These are phyloP conservation scores for Aureobasidium namibiae DNA, from an alignment of 2,329 filamentous ascomycete species.

Conservation along the genomic window DNA sequence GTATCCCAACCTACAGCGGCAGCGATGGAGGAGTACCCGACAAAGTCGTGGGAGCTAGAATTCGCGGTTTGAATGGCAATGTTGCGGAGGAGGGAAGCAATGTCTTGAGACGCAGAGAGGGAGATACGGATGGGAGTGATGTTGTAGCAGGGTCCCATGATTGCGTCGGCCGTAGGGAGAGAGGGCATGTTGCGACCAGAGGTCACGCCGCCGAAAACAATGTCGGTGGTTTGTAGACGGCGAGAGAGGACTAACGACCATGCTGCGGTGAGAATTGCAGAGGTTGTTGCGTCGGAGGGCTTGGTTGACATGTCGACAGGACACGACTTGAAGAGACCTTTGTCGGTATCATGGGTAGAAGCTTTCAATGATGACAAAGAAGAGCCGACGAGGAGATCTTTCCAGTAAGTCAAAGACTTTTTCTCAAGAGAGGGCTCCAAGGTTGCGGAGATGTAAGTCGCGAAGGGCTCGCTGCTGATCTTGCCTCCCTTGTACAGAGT, in stretches of 20 bases:
- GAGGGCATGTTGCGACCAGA: constrained; percentile 52
- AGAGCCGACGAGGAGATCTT: constrained; percentile 48
- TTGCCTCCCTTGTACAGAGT: constrained; percentile 29
- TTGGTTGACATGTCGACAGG: constrained; percentile 22
- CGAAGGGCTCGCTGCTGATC: neutral
- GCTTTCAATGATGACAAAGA: constrained; percentile 30
- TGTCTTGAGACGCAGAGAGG: constrained; percentile 42
- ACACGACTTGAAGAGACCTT: constrained; percentile 28
- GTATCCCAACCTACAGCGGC: neutral
- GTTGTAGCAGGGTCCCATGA: constrained; percentile 60
- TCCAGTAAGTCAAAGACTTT: constrained; percentile 49
- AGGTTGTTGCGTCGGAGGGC: constrained; percentile 19
- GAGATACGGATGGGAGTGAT: constrained; percentile 56
- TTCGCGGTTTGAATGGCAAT: constrained; percentile 30
- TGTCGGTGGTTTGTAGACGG: constrained; percentile 41
- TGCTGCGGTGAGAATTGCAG: constrained; percentile 46
- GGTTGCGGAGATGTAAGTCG: constrained; percentile 4
- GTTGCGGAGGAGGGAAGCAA: constrained; percentile 25
- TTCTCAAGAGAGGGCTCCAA: neutral
- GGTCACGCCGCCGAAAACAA: constrained; percentile 56
- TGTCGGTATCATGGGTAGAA: constrained; percentile 15
- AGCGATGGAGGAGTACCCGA: constrained; percentile 30
- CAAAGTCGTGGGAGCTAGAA: constrained; percentile 27
- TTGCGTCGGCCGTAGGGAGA: constrained; percentile 45
- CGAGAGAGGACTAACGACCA: constrained; percentile 50